phyloP scores from a whole-genome alignment of 139 green algal genomes.

The Auxenochlorella pyrenoidosa region DNA sequence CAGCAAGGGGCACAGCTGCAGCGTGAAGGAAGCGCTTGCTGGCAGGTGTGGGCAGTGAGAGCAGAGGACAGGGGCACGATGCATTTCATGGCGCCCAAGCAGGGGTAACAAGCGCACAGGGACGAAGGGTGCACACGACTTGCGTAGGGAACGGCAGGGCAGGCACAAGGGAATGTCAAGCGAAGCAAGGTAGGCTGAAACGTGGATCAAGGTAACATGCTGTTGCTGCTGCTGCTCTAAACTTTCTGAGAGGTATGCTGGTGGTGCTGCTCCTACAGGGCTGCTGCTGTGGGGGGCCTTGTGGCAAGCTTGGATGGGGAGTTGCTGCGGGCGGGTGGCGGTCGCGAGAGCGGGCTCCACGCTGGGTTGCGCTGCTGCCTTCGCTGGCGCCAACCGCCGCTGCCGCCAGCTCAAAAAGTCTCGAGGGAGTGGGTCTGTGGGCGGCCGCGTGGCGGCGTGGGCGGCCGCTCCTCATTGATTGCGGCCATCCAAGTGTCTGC shows the following conservation, averaged over 20 bases:
- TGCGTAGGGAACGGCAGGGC: neutral
- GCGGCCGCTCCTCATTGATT: constrained; percentile 93
- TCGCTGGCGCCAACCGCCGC: neutral
- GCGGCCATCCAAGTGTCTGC: constrained; percentile 64
- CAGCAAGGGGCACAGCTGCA: too few species aligned
- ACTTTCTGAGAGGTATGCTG: neutral
- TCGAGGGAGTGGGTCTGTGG: constrained; percentile 33
- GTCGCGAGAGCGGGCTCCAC: neutral
- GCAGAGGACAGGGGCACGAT: too few species aligned
- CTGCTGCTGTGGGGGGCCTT: neutral
- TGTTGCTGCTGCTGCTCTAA: constrained; percentile 5
- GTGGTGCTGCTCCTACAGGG: neutral
- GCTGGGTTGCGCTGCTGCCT: neutral
- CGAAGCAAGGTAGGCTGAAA: constrained; percentile 5
- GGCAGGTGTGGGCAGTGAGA: too few species aligned
- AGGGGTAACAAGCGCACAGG: too few species aligned
- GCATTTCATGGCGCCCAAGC: too few species aligned
- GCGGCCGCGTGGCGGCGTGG: constrained; percentile 88
- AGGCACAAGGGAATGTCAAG: neutral
- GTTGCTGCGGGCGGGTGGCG: too few species aligned
- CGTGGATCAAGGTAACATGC: neutral
- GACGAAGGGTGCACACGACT: too few species aligned
- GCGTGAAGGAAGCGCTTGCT: too few species aligned
- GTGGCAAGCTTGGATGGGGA: neutral
- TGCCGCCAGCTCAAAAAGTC: constrained; percentile 29